phyloP scores from a whole-genome alignment of 2,329 filamentous ascomycete genomes.

The Fusarium graminum region DNA sequence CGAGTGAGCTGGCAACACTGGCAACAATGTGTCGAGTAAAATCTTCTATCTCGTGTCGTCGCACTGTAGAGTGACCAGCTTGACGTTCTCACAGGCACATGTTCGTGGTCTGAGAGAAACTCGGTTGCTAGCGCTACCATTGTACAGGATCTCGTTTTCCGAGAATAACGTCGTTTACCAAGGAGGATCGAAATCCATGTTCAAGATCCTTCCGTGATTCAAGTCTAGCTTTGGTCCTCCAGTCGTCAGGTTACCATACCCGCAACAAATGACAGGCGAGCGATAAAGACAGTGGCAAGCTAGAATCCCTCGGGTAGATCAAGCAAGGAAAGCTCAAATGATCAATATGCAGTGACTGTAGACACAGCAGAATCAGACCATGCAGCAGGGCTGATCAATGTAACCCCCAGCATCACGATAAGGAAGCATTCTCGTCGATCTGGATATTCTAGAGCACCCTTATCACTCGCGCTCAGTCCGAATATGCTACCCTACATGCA shows the following conservation, averaged over 20 bases:
- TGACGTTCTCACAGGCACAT: no score
- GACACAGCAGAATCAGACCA: not conserved
- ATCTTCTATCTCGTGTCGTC: no score
- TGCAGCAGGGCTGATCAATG: slow-evolving; percentile 18
- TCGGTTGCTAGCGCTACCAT: no score
- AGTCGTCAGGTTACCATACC: not conserved
- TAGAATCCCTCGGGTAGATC: not conserved
- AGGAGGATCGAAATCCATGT: not conserved
- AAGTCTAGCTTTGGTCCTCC: not conserved
- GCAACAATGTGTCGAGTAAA: no score
- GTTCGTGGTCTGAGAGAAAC: no score
- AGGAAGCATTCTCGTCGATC: slow-evolving; percentile 17
- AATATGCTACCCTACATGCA: not conserved
- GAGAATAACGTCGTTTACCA: not conserved
- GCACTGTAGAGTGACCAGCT: no score
- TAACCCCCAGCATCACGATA: slow-evolving; percentile 12
- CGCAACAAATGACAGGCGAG: not conserved
- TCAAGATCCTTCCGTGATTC: not conserved
- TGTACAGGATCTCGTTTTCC: no score
- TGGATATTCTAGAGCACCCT: slow-evolving; percentile 19
- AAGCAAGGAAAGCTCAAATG: not conserved
- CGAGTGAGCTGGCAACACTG: no score
- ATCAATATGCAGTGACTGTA: not conserved
- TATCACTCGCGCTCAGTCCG: slow-evolving; percentile 3
- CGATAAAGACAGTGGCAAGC: not conserved